Evolutionary conservation across 805 yeast genomes (phyloP).

Genomic region (Brettanomyces custersianus): DNA sequence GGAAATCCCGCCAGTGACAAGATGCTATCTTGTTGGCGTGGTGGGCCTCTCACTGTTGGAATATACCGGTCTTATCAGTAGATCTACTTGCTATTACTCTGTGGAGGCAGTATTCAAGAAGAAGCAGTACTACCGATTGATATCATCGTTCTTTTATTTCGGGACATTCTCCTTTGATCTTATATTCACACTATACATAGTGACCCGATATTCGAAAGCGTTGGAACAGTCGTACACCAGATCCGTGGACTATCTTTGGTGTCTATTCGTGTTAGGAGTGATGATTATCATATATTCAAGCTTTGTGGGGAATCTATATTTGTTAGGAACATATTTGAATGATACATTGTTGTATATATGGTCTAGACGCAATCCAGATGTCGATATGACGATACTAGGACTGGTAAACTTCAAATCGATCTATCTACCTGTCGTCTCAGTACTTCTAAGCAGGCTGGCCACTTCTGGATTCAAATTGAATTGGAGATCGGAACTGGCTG

Average conservation of each 20-base stretch:
- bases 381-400: conserved; percentile 31
- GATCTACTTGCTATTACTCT: conserved; percentile 25
- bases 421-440: conserved; percentile 33
- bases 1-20: conserved; percentile 39
- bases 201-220: conserved; percentile 29
- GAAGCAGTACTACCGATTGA: conserved; percentile 28
- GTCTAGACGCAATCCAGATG: conserved; percentile 37
- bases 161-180: conserved; percentile 32
- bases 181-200: conserved; percentile 25
- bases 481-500: conserved; percentile 20
- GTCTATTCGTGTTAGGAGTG: conserved; percentile 22
- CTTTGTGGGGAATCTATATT: conserved; percentile 19
- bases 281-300: conserved; percentile 26
- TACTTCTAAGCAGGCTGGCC: conserved; percentile 13
- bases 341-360: conserved; percentile 34
- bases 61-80: conserved; percentile 24
- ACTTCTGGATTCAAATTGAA: conserved; percentile 1
- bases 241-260: conserved; percentile 31
- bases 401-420: conserved; percentile 32
- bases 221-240: conserved; percentile 28
- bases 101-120: conserved; percentile 30
- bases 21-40: conserved; percentile 27
- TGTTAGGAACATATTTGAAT: conserved; percentile 31
- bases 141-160: conserved; percentile 30
- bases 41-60: conserved; percentile 26